Evolutionary conservation across 306 rosid genomes (phyloP).

Genomic region (Medicago truncatula): MtrunA17r5.0-ANR NC_053049.1:35127501-35128000

Average conservation of each 20-base stretch:
- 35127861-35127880: constrained; percentile 18
- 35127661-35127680: background rate
- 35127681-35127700: constrained; percentile 1
- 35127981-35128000: constrained; percentile 97
- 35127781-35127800: constrained; percentile 27
- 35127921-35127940: constrained; percentile 97
- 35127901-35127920: constrained; percentile 50
- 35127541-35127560: background rate
- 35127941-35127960: constrained; percentile 90
- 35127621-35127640: background rate
- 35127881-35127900: constrained; percentile 35
- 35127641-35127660: background rate
- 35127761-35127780: constrained; percentile 29
- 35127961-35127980: constrained; percentile 91
- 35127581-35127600: background rate
- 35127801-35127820: constrained; percentile 34
- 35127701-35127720: background rate
- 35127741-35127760: background rate
- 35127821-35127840: constrained; percentile 6
- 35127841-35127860: constrained; percentile 33
- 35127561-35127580: constrained; percentile 4
- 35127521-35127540: constrained; percentile 14
- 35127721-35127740: background rate
- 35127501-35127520: constrained; percentile 2
- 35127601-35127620: background rate